Conservation (phyloP, 225 moss, liverwort and hornwort species). For the Pseudoscleropodium purum region DNA sequence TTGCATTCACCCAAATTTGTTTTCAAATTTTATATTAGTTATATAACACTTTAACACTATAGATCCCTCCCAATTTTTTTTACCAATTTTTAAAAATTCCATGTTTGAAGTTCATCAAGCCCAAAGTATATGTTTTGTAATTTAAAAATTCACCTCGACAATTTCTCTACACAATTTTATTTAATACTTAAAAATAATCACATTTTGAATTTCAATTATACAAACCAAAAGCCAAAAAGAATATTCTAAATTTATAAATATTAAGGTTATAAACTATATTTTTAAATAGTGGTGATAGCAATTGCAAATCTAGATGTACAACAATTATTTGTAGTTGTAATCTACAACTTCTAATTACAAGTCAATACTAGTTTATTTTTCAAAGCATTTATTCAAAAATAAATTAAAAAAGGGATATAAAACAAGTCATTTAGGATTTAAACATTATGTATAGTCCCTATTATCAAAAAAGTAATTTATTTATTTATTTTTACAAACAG, state of each 20-base stretch:
- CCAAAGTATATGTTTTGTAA: not conserved
- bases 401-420: not conserved
- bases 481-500: not conserved
- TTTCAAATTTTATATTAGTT: too few species aligned
- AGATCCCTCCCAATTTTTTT: too few species aligned
- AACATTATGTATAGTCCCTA: too few species aligned
- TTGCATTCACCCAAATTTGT: too few species aligned
- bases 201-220: not conserved
- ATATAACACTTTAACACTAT: too few species aligned
- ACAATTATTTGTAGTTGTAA: not conserved
- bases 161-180: not conserved
- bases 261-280: not conserved
- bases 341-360: not conserved
- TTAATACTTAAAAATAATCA: too few species aligned
- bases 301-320: not conserved
- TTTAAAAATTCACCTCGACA: not conserved
- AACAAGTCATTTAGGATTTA: too few species aligned
- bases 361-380: not conserved
- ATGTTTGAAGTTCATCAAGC: not conserved
- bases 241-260: too few species aligned
- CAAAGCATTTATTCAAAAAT: accelerated
- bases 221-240: not conserved
- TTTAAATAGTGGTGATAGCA: not conserved
- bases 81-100: not conserved
- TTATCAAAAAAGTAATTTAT: not conserved